These are phyloP conservation scores for Cryomyces antarcticus DNA, from an alignment of 495 filamentous ascomycete genomes.

Conservation along the genomic window DNA sequence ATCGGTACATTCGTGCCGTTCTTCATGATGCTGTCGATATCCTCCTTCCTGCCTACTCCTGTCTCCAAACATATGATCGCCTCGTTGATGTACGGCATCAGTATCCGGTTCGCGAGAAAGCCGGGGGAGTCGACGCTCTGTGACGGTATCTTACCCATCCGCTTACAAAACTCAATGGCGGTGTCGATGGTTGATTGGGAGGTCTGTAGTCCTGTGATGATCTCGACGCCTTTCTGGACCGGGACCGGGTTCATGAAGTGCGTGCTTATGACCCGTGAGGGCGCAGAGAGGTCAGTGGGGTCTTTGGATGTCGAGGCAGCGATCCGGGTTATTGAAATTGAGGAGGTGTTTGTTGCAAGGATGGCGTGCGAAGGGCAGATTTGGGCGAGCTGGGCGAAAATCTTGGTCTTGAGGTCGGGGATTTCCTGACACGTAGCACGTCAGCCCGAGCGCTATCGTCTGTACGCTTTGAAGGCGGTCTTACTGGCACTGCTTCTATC, in stretches of 20 bases:
- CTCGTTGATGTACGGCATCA: conserved; percentile 99
- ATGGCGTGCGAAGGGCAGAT: conserved; percentile 76
- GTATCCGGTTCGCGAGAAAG: conserved; percentile 87
- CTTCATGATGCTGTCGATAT: conserved; percentile 97
- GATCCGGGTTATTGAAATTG: conserved; percentile 91
- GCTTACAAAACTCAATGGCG: conserved; percentile 68
- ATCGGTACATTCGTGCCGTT: conserved; percentile 97
- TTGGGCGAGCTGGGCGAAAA: conserved; percentile 69
- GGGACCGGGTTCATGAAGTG: conserved; percentile 99
- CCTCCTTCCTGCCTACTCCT: conserved; percentile 63
- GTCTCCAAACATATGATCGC: conserved; percentile 94
- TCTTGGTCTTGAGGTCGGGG: conserved; percentile 58
- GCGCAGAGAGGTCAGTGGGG: conserved; percentile 57
- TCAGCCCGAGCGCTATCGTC: too few relatives aligned
- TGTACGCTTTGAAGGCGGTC: neutral
- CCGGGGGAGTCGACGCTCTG: conserved; percentile 76
- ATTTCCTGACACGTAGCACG: conserved; percentile 35
- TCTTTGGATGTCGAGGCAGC: conserved; percentile 55
- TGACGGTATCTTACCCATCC: conserved; percentile 85
- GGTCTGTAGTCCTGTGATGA: conserved; percentile 86
- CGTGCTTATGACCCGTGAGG: conserved; percentile 79
- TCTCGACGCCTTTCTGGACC: conserved; percentile 92
- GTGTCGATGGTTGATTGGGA: conserved; percentile 59
- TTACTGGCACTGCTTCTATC: conserved; percentile 76
- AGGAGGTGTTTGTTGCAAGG: conserved; percentile 92